Base-by-base conservation (phyloP, 768 basidiomycete genomes). In the Cytidiella melzeri region DNA sequence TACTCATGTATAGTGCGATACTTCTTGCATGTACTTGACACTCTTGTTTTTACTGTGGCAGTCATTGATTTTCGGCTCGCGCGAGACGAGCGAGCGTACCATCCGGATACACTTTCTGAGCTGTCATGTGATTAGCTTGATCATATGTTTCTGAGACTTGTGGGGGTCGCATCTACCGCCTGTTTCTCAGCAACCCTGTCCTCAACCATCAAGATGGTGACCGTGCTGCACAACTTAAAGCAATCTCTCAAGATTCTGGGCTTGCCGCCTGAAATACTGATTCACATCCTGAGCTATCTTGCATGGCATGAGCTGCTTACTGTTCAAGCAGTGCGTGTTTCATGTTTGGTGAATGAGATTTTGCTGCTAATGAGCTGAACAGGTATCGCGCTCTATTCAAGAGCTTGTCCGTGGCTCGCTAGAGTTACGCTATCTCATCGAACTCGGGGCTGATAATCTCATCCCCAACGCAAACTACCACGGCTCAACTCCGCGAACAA, bases 371-470 rank as follows among this genome's bases (percentile, higher is more conserved):
- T 15, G 30, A 7, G 30, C 7, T 34, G 30, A 34, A 34, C 30
- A 68, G 67, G 56, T 62, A 2, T 67, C 65, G 47, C 55, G 27
- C 18, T 30, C 36, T 0, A 39, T 68, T 2, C 51, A 42, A 12
- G 48, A 53, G 7, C 40, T 58, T 37, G 46, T 67, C 37, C 24
- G 44, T 18, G 24, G 50, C 10, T 61, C 65, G 18, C 38, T 61
- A 9, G 54, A 59, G 34, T 57, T 68, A 23, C 65, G 59, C 40
- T 68, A 68, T 44, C 46, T 44, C 28, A 58, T 68, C 45, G 66
- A 68, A 45, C 65, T 67, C 15, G 62, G 47, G 1, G 61, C 61
- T 1, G 66, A 67, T 25, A 58, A 59, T 3, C 50, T 68, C 21
- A 49, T 65, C 4, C 61, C 65, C 41, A 52, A 0, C 26, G 51